Evolutionary conservation across 176 grass and related monocot species (phyloP), one percentile per base, ranked within the genome.

Genomic region (Paspalum notatum): DNA sequence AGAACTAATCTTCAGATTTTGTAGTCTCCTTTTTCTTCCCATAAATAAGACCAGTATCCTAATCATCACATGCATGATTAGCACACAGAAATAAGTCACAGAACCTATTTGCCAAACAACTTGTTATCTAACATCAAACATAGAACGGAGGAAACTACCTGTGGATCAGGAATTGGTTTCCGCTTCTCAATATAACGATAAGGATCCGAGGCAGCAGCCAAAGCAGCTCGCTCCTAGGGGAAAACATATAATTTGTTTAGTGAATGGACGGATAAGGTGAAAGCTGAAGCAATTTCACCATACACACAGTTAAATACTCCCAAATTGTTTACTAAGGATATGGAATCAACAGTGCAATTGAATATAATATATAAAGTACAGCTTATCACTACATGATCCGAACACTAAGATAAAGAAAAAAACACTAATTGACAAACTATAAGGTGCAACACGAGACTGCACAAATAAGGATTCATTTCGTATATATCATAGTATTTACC

Each of bases 161-260:
- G 92, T 13, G 90, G 92, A 80, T 99, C 96, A 84, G 96, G 92
- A 88, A 99, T 91, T 51, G 96, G 96, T 70, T 90, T 99, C 61
- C 86, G 84, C 83, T 99, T 99, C 85, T 99, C 96, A 65, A 99
- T 65, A 83, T 95, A 98, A 6, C 96, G 88, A 60, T 95, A 95
- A 50, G 82, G 91, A 87, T 99, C 96, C 0, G 86, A 88, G 44
- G 88, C 88, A 70, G 96, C 92, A 77, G 90, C 82, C 72, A 93
- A 80, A 80, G 96, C 90, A 21, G 96, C 96, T 82, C 80, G 88
- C 77, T 93, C 90, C 96, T 99, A 63, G 62, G 65, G 32, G 49
- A 49, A 72, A 3, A 12, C 72, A 63, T 17, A 63, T 9, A 7
- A 12, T 26, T 47, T 76, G 5, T 76, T 12, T n/a, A 71, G 12